Evolutionary conservation across 139 green algal genomes (phyloP).

Genomic region (Chlorella ohadii): DNA sequence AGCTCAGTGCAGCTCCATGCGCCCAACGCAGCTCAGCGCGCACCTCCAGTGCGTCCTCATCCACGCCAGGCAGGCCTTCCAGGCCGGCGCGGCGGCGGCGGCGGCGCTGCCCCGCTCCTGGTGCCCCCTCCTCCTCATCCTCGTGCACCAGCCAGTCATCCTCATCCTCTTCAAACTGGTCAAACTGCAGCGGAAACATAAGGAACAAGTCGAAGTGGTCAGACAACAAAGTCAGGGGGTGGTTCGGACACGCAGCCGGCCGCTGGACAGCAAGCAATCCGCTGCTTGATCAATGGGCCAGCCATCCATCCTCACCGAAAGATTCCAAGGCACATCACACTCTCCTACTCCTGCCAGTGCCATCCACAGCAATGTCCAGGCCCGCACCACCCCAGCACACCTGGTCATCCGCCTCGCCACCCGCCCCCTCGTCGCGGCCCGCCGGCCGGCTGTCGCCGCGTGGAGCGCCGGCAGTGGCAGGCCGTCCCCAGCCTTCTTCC

Average conservation of each 20-base stretch:
- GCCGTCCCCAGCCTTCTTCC: neutral
- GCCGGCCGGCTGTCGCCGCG: neutral
- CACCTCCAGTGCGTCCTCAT: conserved; percentile 61
- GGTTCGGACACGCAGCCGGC: too few species aligned
- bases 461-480: neutral
- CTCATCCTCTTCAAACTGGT: conserved; percentile 67
- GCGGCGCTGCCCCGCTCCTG: conserved; percentile 2
- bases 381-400: neutral
- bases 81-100: conserved; percentile 6
- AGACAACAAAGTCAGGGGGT: too few species aligned
- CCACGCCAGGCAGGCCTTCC: conserved; percentile 44
- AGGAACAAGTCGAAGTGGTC: too few species aligned
- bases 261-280: too few species aligned
- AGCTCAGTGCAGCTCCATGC: neutral
- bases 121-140: conserved; percentile 59
- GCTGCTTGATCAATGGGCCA: too few species aligned
- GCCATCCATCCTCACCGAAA: too few species aligned
- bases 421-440: neutral
- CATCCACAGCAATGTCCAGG: too few species aligned
- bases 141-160: conserved; percentile 92
- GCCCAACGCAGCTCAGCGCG: too few species aligned
- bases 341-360: too few species aligned
- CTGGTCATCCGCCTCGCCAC: neutral
- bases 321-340: too few species aligned
- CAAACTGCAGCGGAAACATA: too few species aligned